Evolutionary conservation across 148 eudicot species (phyloP).

Genomic region (Rhododendron simsii): DNA sequence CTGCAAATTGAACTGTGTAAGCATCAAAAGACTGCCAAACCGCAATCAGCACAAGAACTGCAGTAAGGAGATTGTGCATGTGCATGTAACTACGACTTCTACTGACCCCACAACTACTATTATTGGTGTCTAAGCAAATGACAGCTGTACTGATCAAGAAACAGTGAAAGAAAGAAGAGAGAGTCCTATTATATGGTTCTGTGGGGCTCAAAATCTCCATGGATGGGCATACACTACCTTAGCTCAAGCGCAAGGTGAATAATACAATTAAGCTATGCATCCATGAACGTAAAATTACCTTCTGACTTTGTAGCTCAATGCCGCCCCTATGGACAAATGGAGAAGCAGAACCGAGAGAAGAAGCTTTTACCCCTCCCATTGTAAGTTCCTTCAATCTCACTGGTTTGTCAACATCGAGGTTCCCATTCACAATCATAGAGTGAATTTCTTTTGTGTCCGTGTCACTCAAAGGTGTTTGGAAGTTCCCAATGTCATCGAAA

Average conservation of each 20-base stretch:
- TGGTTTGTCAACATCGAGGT: conserved; percentile 16
- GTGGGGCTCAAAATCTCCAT: background rate
- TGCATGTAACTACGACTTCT: background rate
- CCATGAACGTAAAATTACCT: conserved; percentile 24
- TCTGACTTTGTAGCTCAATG: conserved; percentile 20
- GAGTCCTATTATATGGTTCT: background rate
- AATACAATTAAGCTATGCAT: background rate
- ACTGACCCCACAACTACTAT: background rate
- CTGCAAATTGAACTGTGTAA: conserved; percentile 11
- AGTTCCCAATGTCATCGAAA: conserved; percentile 14
- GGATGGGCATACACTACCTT: background rate
- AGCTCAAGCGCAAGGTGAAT: background rate
- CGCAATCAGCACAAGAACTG: conserved; percentile 1
- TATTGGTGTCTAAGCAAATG: background rate
- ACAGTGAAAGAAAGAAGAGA: background rate
- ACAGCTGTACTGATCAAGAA: background rate
- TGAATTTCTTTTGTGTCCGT: conserved; percentile 10
- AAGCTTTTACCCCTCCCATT: conserved; percentile 9
- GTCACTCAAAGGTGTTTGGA: conserved; percentile 17
- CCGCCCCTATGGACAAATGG: conserved; percentile 19
- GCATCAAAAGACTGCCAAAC: conserved; percentile 3
- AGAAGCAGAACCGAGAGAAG: conserved; percentile 27
- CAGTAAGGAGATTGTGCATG: conserved; percentile 4
- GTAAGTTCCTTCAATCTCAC: conserved; percentile 7
- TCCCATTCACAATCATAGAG: conserved; percentile 10